These are phyloP conservation scores for Codiaeum variegatum DNA, from an alignment of 441 rosid species.

Conservation along the genomic window DNA sequence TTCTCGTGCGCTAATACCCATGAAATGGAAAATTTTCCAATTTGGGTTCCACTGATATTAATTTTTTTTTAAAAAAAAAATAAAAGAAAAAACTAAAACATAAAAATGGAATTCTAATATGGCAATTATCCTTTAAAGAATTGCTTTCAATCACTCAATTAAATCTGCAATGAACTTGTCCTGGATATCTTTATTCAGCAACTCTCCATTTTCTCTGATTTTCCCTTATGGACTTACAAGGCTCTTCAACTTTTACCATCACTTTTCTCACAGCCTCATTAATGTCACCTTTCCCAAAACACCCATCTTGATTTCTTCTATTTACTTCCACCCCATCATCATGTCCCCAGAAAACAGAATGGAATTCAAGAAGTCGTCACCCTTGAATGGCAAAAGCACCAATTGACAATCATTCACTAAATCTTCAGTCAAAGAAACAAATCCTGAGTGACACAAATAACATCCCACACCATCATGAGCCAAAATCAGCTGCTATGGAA, in stretches of 20 bases:
- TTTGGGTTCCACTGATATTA: no score
- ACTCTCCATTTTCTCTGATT: constrained; percentile 30
- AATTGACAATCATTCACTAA: constrained; percentile 30
- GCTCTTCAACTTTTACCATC: constrained; percentile 32
- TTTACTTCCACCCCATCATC: constrained; percentile 32
- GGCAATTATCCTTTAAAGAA: no score
- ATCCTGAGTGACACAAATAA: constrained; percentile 32
- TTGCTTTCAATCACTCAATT: constrained; percentile 20
- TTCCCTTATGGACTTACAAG: constrained; percentile 21
- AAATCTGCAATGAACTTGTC: constrained; percentile 19
- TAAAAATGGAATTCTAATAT: no score
- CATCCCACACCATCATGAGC: constrained; percentile 29
- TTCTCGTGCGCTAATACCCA: no score
- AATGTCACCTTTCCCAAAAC: constrained; percentile 25
- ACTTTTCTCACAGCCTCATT: constrained; percentile 23
- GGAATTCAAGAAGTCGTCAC: constrained; percentile 38
- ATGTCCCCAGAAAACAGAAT: constrained; percentile 25
- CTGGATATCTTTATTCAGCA: constrained; percentile 25
- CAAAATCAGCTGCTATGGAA: constrained; percentile 31
- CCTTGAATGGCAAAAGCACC: constrained; percentile 37
- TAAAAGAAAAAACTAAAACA: no score
- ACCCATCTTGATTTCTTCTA: constrained; percentile 34
- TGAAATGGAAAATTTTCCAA: no score
- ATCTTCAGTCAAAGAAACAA: constrained; percentile 34
- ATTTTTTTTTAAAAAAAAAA: no score